Conservation (phyloP, 495 filamentous ascomycete species). For the Hypoxylon cercidicola region DNA sequence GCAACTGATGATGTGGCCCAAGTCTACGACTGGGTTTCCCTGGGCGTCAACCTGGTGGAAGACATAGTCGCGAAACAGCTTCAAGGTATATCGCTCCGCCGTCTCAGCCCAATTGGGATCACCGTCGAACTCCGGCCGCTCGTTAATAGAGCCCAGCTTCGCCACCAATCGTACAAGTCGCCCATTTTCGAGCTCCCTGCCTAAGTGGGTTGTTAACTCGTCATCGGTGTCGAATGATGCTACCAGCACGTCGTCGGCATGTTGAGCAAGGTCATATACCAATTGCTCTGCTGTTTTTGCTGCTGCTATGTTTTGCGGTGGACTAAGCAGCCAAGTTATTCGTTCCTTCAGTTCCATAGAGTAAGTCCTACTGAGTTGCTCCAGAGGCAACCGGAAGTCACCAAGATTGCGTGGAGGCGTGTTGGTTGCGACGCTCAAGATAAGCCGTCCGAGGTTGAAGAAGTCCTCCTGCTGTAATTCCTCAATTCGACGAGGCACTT, state of each 20-base stretch:
- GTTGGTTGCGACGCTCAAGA: slow-evolving; percentile 79
- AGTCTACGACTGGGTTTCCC: slow-evolving; percentile 80
- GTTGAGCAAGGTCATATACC: slow-evolving; percentile 76
- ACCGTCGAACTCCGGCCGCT: slow-evolving; percentile 84
- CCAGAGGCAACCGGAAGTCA: slow-evolving; percentile 70
- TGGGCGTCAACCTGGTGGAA: slow-evolving; percentile 93
- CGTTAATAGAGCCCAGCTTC: slow-evolving; percentile 86
- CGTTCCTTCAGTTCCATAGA: slow-evolving; percentile 77
- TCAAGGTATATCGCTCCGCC: slow-evolving; percentile 88
- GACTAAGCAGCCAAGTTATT: slow-evolving; percentile 77
- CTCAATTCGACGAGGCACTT: slow-evolving; percentile 68
- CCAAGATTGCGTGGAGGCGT: slow-evolving; percentile 62
- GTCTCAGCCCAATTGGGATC: slow-evolving; percentile 85
- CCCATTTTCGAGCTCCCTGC: slow-evolving; percentile 89
- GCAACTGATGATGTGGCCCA: slow-evolving; percentile 84
- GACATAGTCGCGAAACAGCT: slow-evolving; percentile 95
- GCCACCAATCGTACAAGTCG: slow-evolving; percentile 81
- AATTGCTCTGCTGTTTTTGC: slow-evolving; percentile 81
- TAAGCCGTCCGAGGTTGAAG: slow-evolving; percentile 82
- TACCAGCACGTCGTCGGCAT: slow-evolving; percentile 79
- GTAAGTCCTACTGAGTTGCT: slow-evolving; percentile 77
- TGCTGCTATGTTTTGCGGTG: slow-evolving; percentile 57
- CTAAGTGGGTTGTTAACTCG: slow-evolving; percentile 65
- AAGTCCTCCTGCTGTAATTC: slow-evolving; percentile 92
- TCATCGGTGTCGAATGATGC: slow-evolving; percentile 65